Evolutionary conservation across 805 yeast genomes (phyloP).

Genomic region (Lipomyces lipofer): DNA sequence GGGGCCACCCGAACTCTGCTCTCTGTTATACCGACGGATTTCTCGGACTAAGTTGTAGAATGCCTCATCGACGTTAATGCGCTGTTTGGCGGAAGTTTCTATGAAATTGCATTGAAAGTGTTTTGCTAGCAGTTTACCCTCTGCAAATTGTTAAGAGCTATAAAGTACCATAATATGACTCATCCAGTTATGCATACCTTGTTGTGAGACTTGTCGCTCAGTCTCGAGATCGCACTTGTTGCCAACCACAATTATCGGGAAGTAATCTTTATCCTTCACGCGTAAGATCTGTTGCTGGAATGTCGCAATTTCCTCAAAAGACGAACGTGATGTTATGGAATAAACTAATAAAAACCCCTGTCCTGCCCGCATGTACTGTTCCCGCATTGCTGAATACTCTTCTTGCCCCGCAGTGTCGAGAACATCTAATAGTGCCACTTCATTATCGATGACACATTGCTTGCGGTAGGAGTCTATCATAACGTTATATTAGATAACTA

Average conservation of each 20-base stretch:
- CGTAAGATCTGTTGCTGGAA: constrained; percentile 78
- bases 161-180: neutral
- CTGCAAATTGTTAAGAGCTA: constrained; percentile 41
- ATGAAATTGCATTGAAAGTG: constrained; percentile 65
- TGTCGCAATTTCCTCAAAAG: constrained; percentile 79
- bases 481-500: too few relatives aligned
- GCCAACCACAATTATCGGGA: constrained; percentile 80
- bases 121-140: constrained; percentile 77
- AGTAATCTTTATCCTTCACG: constrained; percentile 72
- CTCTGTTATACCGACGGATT: constrained; percentile 36
- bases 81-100: constrained; percentile 91
- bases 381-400: constrained; percentile 70
- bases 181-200: constrained; percentile 22
- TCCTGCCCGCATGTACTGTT: constrained; percentile 69
- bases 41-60: constrained; percentile 68
- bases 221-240: constrained; percentile 74
- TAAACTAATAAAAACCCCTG: constrained; percentile 86
- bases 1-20: constrained; percentile 17
- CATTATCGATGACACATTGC: constrained; percentile 79
- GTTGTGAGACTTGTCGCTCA: constrained; percentile 54
- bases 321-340: constrained; percentile 78
- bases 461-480: constrained; percentile 57
- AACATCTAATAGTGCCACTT: constrained; percentile 77
- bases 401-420: constrained; percentile 97
- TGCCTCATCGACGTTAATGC: constrained; percentile 85